Evolutionary conservation across 257 asterid species (phyloP), one percentile per base, ranked within the genome.

Genomic region (Penstemon eatonii): DNA sequence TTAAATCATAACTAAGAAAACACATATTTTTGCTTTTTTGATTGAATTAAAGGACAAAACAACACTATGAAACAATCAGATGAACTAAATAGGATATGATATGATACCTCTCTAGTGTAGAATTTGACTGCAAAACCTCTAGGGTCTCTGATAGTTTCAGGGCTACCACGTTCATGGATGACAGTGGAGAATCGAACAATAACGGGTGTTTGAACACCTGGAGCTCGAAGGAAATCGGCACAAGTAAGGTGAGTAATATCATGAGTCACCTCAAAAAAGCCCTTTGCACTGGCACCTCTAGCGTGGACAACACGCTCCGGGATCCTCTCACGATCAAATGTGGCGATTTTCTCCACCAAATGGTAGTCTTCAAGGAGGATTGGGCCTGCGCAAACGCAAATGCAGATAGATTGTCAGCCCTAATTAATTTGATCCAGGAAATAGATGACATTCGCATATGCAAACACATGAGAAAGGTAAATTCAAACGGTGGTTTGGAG

Each of bases 271-370:
- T 93, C 99, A 43, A 93, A 93, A 68, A 93, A 93, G 0, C 99
- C 99, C 87, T 90, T 93, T 70, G 99, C 97, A 67, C 97, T 93
- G 49, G 99, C 99, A 56, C 99, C 97, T 71, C 99, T 79, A 10
- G 97, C 97, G 55, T 90, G 99, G 43, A 93, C 99, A 9, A 93
- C 96, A 56, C 96, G 96, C 41, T 93, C 99, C 0, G 99, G 99
- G 70, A 90, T 93, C 51, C 99, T 76, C 80, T 93, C 99, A 7
- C 99, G 94, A 52, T 86, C 95, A 66, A 93, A 93, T 46, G 84
- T 90, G n/a, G 96, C 96, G 7, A 93, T 80, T 67, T 93, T 93
- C 84, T 93, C 99, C 60, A 93, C 69, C 88, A 93, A 75, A 69
- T 90, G 99, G 73, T 93, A 93, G 75, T 93, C 99, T 71, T 93